Evolutionary conservation across 1,284 basidiomycete species (phyloP).

Genomic region (Marasmius sp.): DNA sequence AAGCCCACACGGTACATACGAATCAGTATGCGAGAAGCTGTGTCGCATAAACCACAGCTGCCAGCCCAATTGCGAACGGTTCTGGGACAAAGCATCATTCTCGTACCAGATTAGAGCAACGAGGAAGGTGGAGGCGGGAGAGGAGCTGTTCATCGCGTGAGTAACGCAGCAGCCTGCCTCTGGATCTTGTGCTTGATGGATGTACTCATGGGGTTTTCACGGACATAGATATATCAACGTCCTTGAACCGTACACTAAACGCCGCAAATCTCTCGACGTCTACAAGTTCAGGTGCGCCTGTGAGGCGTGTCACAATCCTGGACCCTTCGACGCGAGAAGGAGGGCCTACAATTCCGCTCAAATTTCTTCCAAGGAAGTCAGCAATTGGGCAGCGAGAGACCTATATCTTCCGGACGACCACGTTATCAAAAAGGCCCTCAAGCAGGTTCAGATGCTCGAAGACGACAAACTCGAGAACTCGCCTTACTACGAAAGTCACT

Average conservation of each 20-base stretch:
- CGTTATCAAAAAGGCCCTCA: constrained; percentile 3
- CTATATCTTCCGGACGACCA: neutral
- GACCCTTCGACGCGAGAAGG: constrained; percentile 5
- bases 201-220: neutral
- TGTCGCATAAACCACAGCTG: constrained; percentile 25
- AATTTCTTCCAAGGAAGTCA: neutral
- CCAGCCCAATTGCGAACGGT: constrained; percentile 22
- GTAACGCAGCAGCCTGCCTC: constrained; percentile 12
- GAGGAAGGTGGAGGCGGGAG: constrained; percentile 28
- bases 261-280: neutral
- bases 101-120: constrained; percentile 27
- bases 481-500: constrained; percentile 1
- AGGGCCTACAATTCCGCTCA: neutral
- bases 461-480: constrained; percentile 5
- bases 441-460: constrained; percentile 6
- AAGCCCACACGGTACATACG: constrained; percentile 1
- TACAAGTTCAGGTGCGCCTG: constrained; percentile 10
- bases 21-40: constrained; percentile 3
- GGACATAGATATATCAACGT: constrained; percentile 2
- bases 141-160: constrained; percentile 28
- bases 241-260: constrained; percentile 1
- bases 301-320: constrained; percentile 6
- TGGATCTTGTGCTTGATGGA: neutral
- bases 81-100: constrained; percentile 29
- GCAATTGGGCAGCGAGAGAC: constrained; percentile 4